A percentile compares a stretch with the other conserved stretches of the same genome.
Evolutionary conservation across 2,329 filamentous ascomycete species (phyloP).

Genomic region (Scedosporium boydii): DNA sequence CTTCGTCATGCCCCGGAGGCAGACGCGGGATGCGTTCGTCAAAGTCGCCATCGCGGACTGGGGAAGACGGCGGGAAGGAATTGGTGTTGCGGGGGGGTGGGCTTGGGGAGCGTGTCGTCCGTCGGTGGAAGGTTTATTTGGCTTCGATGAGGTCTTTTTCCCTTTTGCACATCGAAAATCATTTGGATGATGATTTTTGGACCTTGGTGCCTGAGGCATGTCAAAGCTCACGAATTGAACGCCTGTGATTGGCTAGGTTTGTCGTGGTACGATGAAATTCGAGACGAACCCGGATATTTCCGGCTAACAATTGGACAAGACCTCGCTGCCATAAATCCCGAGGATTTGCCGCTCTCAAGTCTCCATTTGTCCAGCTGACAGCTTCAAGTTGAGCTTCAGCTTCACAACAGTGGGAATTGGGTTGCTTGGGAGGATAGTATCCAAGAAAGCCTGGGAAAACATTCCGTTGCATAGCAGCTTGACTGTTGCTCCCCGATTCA

Average conservation of each 20-base stretch:
- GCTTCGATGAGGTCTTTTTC: conserved; percentile 18
- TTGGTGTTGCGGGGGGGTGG: conserved; percentile 17
- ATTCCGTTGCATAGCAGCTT: too few relatives aligned
- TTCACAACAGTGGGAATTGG: not conserved
- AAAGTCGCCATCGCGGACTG: conserved; percentile 55
- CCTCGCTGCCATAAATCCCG: not conserved
- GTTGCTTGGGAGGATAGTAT: too few relatives aligned
- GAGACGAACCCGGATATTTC: conserved; percentile 6
- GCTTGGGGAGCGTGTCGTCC: conserved; percentile 11
- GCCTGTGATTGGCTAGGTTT: not conserved
- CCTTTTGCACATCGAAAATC: conserved; percentile 1
- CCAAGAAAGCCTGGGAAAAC: too few relatives aligned
- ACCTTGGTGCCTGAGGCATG: conserved; percentile 4
- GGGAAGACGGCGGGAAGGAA: conserved; percentile 6
- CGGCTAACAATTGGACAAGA: not conserved
- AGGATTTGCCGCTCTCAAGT: not conserved
- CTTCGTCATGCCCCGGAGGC: conserved; percentile 50
- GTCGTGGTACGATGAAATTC: conserved; percentile 2
- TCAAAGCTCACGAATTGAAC: conserved; percentile 5
- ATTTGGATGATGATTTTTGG: conserved; percentile 7
- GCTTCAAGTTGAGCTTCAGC: not conserved
- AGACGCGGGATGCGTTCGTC: conserved; percentile 56
- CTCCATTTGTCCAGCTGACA: not conserved
- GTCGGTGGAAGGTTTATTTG: conserved; percentile 15
- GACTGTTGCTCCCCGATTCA: too few relatives aligned